phyloP scores from a whole-genome alignment of 139 green algal species.

The Nannochloris sp. region DNA sequence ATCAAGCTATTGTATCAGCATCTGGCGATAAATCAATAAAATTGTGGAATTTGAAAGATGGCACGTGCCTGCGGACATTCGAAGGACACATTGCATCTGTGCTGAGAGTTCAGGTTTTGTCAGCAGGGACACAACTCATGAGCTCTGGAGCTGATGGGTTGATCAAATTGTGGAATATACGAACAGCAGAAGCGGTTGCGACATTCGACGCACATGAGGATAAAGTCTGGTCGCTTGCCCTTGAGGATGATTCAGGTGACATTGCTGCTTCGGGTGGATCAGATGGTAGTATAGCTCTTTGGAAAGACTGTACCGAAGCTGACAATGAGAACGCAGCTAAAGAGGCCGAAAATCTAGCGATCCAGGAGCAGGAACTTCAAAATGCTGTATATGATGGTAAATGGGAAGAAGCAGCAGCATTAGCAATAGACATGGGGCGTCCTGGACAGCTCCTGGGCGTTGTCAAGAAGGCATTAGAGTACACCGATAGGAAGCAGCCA shows the following conservation, averaged over 20 bases:
- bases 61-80: conserved; percentile 80
- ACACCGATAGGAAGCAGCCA: neutral
- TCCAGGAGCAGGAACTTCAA: conserved; percentile 63
- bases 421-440: conserved; percentile 77
- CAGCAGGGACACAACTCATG: conserved; percentile 69
- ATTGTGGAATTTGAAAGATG: conserved; percentile 77
- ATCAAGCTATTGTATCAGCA: conserved; percentile 49
- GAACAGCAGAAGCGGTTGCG: conserved; percentile 57
- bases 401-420: conserved; percentile 38
- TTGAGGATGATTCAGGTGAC: conserved; percentile 9
- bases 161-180: conserved; percentile 87
- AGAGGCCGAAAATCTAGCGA: conserved; percentile 36
- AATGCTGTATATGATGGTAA: conserved; percentile 66
- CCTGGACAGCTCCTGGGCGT: conserved; percentile 65
- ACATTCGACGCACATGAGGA: conserved; percentile 93
- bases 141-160: conserved; percentile 83
- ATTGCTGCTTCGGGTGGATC: conserved; percentile 63
- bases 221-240: conserved; percentile 72
- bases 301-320: conserved; percentile 63
- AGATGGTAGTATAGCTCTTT: conserved; percentile 72
- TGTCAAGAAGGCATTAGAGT: conserved; percentile 29
- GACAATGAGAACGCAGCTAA: conserved; percentile 43
- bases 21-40: conserved; percentile 76
- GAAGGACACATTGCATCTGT: conserved; percentile 84
- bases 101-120: conserved; percentile 68